phyloP scores from a whole-genome alignment of 2,329 filamentous ascomycete species.

The Aspergillus sp. region DNA sequence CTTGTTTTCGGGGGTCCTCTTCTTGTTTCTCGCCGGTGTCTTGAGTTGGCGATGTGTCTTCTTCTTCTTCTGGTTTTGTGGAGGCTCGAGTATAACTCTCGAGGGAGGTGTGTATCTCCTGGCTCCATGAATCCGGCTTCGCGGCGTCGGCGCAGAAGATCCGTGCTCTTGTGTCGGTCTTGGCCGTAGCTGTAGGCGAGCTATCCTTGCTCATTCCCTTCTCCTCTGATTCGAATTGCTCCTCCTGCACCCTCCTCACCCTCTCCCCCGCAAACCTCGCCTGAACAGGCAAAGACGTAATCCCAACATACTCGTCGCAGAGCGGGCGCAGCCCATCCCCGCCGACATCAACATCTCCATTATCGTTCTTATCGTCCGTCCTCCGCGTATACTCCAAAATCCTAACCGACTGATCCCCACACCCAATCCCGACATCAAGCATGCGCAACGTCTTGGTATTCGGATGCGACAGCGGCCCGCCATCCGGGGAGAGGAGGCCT shows the following conservation, averaged over 20 bases:
- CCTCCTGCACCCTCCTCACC: neutral
- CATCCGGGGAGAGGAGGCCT: slow-evolving; percentile 39
- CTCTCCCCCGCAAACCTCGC: slow-evolving; percentile 38
- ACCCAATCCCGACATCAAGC: slow-evolving; percentile 63
- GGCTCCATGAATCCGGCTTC: slow-evolving; percentile 50
- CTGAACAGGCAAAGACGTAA: slow-evolving; percentile 57
- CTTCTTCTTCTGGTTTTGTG: neutral
- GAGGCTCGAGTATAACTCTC: neutral
- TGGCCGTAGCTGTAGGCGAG: too few relatives aligned
- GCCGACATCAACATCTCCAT: neutral
- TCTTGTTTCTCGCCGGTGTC: neutral
- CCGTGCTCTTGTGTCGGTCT: slow-evolving; percentile 3
- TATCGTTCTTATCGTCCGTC: neutral
- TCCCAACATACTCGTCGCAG: slow-evolving; percentile 56
- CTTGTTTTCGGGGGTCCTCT: neutral
- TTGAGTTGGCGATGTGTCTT: too few relatives aligned
- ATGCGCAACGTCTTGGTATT: slow-evolving; percentile 20
- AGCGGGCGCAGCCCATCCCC: slow-evolving; percentile 26
- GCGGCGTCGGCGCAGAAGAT: slow-evolving; percentile 58
- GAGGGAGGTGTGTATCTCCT: slow-evolving; percentile 26
- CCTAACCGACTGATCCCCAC: slow-evolving; percentile 61
- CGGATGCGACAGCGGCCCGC: slow-evolving; percentile 12
- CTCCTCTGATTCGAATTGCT: neutral
- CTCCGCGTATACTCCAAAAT: slow-evolving; percentile 30
- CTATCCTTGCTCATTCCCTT: neutral